Evolutionary conservation across 495 filamentous ascomycete species (phyloP).

Genomic region (Penicillium herquei): DNA sequence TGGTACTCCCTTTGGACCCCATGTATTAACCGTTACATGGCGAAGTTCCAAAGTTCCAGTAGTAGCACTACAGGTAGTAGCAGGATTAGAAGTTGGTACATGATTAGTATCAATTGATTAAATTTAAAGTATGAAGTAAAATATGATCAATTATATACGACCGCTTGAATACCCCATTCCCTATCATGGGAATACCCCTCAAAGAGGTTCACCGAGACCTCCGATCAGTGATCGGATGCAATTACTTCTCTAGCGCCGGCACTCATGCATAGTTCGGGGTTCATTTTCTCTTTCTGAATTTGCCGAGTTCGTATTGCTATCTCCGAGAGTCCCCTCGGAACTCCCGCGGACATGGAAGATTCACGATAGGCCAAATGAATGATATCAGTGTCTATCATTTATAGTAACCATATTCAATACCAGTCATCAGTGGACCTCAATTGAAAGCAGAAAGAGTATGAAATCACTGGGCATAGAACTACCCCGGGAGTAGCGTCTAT

Average conservation of each 20-base stretch:
- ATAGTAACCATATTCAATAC: neutral
- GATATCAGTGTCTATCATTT: neutral
- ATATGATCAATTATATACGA: too few relatives aligned
- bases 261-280: neutral
- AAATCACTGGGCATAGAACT: slow-evolving; percentile 5
- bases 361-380: neutral
- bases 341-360: neutral
- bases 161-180: too few relatives aligned
- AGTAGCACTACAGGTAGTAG: too few relatives aligned
- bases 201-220: too few relatives aligned
- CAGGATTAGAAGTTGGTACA: too few relatives aligned
- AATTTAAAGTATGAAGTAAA: too few relatives aligned
- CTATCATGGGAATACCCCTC: too few relatives aligned
- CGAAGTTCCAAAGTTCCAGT: too few relatives aligned
- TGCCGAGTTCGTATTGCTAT: slow-evolving; percentile 1
- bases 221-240: neutral
- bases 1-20: too few relatives aligned
- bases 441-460: neutral
- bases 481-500: slow-evolving; percentile 4
- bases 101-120: too few relatives aligned
- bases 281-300: neutral
- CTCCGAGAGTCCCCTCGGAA: neutral
- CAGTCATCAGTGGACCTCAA: neutral
- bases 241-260: too few relatives aligned
- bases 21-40: too few relatives aligned